A percentile compares a stretch with the other conserved stretches of the same genome.
Evolutionary conservation across 805 yeast species (phyloP).

Genomic region (Candida lessepsii): DNA sequence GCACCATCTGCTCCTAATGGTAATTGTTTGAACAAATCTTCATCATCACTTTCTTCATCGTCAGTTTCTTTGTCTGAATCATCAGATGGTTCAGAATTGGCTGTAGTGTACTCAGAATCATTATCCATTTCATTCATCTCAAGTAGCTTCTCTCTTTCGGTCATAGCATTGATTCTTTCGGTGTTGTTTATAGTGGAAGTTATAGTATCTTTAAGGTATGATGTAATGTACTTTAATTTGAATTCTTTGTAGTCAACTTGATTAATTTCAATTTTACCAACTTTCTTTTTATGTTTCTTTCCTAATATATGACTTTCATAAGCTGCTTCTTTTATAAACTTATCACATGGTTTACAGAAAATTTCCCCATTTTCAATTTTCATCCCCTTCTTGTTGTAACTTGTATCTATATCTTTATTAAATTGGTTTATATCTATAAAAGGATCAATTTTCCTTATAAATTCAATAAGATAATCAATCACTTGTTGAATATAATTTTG

Average conservation of each 20-base stretch:
- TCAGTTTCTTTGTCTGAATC: constrained; percentile 18
- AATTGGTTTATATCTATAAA: constrained; percentile 38
- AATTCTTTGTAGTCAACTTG: constrained; percentile 29
- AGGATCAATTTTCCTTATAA: constrained; percentile 49
- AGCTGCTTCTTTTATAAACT: constrained; percentile 61
- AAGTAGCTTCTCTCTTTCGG: constrained; percentile 64
- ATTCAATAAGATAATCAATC: constrained; percentile 48
- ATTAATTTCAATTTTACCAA: constrained; percentile 4
- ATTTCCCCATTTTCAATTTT: constrained; percentile 28
- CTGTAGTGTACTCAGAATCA: constrained; percentile 40
- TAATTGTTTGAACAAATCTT: constrained; percentile 52
- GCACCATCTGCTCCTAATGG: constrained; percentile 87
- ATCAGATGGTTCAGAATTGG: constrained; percentile 24
- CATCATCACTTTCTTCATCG: constrained; percentile 19
- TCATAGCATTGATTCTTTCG: constrained; percentile 64
- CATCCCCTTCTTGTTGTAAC: constrained; percentile 1
- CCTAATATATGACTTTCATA: constrained; percentile 70
- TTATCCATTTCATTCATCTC: constrained; percentile 44
- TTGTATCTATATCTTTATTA: constrained; percentile 8
- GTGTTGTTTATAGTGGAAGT: constrained; percentile 55
- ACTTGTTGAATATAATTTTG: constrained; percentile 45
- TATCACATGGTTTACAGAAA: constrained; percentile 65
- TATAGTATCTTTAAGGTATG: constrained; percentile 39
- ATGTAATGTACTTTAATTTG: constrained; percentile 35
- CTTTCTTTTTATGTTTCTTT: constrained; percentile 66